Evolutionary conservation across 1,284 basidiomycete species (phyloP).

Genomic region (Pseudozyma pruni): DNA sequence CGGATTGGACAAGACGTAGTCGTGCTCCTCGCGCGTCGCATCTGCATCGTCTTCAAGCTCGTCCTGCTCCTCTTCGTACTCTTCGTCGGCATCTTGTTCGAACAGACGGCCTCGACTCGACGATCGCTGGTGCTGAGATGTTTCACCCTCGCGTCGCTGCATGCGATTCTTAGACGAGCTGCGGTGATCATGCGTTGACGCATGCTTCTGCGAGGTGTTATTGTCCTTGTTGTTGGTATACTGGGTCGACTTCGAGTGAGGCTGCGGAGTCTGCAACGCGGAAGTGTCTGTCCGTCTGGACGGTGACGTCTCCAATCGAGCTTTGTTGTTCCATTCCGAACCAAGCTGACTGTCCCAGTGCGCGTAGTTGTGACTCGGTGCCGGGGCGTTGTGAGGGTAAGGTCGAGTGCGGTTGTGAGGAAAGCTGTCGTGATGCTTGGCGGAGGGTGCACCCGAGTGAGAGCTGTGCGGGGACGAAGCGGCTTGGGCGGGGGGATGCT

Average conservation of each 20-base stretch:
- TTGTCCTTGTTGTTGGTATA: slow-evolving; percentile 13
- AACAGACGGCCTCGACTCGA: slow-evolving; percentile 22
- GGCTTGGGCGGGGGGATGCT: slow-evolving; percentile 17
- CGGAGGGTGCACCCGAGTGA: slow-evolving; percentile 14
- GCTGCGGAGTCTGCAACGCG: background rate
- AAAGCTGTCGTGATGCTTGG: slow-evolving; percentile 32
- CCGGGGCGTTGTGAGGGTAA: slow-evolving; percentile 39
- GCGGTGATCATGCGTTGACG: slow-evolving; percentile 13
- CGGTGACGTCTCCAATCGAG: slow-evolving; percentile 31
- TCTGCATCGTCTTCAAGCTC: slow-evolving; percentile 53
- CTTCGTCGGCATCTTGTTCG: slow-evolving; percentile 50
- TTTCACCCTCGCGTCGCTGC: slow-evolving; percentile 16
- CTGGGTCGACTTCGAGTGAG: slow-evolving; percentile 9
- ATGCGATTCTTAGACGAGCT: slow-evolving; percentile 29
- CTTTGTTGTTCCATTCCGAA: slow-evolving; percentile 29
- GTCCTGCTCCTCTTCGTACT: slow-evolving; percentile 54
- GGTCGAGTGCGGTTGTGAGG: slow-evolving; percentile 24
- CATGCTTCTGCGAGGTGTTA: slow-evolving; percentile 13
- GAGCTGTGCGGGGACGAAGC: slow-evolving; percentile 38
- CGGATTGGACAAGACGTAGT: slow-evolving; percentile 57
- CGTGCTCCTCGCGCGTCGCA: slow-evolving; percentile 46
- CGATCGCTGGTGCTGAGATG: slow-evolving; percentile 26
- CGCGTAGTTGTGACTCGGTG: slow-evolving; percentile 39
- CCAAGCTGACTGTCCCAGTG: slow-evolving; percentile 48
- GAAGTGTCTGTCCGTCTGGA: slow-evolving; percentile 18